These are phyloP conservation scores for Penicillium verrucosum DNA, from an alignment of 2,329 filamentous ascomycete genomes.

Conservation along the genomic window DNA sequence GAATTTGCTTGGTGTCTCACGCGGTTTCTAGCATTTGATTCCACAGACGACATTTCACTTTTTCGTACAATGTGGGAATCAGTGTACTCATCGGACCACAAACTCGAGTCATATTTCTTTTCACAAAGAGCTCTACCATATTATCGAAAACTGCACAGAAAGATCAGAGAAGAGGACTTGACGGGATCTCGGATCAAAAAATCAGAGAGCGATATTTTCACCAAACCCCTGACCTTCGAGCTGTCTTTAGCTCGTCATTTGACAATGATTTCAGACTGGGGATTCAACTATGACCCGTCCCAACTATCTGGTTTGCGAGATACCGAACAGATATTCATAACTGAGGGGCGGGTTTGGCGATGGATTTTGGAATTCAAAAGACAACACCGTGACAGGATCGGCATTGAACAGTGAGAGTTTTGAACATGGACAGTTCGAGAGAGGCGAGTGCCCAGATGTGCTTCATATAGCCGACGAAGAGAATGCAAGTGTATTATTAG, in stretches of 20 bases:
- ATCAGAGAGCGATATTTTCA: not conserved
- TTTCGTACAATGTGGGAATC: slow-evolving; percentile 1
- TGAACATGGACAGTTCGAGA: not conserved
- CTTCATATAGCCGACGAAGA: not conserved
- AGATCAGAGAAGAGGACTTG: not conserved
- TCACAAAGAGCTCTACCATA: not conserved
- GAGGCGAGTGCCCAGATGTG: not conserved
- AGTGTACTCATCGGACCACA: not conserved
- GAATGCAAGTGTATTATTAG: not conserved
- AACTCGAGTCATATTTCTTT: not conserved
- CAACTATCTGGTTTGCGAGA: not conserved
- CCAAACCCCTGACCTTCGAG: not conserved
- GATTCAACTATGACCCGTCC: not conserved
- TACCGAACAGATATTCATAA: not conserved
- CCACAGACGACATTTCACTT: not conserved
- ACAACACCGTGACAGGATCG: not conserved
- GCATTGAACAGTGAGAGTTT: not conserved
- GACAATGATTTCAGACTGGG: not conserved
- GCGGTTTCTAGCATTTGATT: not conserved
- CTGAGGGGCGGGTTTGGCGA: not conserved
- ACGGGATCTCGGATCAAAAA: not conserved
- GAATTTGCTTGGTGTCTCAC: not conserved
- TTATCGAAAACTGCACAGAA: not conserved
- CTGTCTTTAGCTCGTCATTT: not conserved
- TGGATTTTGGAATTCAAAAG: not conserved